These are phyloP conservation scores for Rutstroemia sp. DNA, from an alignment of 2,329 filamentous ascomycete genomes.

Conservation along the genomic window DNA sequence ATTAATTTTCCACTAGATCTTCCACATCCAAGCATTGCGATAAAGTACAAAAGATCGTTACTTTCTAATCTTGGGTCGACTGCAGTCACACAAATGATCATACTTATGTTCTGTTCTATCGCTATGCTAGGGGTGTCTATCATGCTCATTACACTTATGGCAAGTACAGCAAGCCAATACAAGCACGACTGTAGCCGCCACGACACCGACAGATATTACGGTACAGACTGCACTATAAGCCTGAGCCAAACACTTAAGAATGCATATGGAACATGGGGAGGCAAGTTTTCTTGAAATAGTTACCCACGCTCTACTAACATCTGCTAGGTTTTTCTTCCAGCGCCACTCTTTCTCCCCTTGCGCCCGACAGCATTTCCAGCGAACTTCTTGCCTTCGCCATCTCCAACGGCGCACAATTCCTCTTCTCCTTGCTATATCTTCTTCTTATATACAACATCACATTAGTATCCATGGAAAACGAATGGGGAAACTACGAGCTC, in stretches of 20 bases:
- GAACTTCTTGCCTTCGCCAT: slow-evolving; percentile 17
- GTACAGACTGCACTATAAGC: background rate
- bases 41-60: slow-evolving; percentile 20
- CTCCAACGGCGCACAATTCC: slow-evolving; percentile 18
- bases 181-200: background rate
- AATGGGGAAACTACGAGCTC: slow-evolving; percentile 17
- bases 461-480: slow-evolving; percentile 19
- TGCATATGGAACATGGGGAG: slow-evolving; percentile 15
- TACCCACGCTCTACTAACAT: background rate
- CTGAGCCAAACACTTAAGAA: slow-evolving; percentile 1
- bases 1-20: slow-evolving; percentile 3
- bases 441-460: slow-evolving; percentile 18
- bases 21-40: slow-evolving; percentile 19
- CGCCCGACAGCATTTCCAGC: slow-evolving; percentile 10
- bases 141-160: slow-evolving; percentile 10
- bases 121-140: slow-evolving; percentile 13
- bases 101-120: slow-evolving; percentile 15
- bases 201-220: no score
- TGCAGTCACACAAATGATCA: slow-evolving; percentile 18
- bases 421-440: slow-evolving; percentile 16
- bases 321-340: slow-evolving; percentile 13
- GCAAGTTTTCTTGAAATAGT: background rate
- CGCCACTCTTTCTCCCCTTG: slow-evolving; percentile 9
- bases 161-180: background rate
- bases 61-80: slow-evolving; percentile 17